Evolutionary conservation across 768 basidiomycete genomes (phyloP).

Genomic region (Pleurotus citrinopileatus): DNA sequence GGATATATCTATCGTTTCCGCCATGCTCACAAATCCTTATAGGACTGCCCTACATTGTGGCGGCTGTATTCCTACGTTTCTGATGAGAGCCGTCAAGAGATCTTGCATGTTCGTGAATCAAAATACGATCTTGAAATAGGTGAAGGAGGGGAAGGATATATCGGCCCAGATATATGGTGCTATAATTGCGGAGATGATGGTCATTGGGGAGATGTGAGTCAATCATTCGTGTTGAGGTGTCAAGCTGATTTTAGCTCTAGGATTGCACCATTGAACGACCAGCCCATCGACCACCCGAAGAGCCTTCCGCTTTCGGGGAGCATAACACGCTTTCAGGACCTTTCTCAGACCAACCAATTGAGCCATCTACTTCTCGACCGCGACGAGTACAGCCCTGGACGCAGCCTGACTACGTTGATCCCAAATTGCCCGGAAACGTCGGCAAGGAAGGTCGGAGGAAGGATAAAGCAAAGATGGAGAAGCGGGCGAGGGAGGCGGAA

Average conservation of each 20-base stretch:
- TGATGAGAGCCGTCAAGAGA: conserved; percentile 45
- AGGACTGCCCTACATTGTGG: conserved; percentile 88
- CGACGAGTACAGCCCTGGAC: conserved; percentile 44
- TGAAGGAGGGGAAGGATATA: conserved; percentile 76
- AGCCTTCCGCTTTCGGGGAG: conserved; percentile 66
- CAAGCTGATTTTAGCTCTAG: conserved; percentile 27
- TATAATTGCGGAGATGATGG: conserved; percentile 74
- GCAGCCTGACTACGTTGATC: conserved; percentile 19
- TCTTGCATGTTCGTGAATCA: conserved; percentile 43
- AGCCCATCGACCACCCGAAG: conserved; percentile 36
- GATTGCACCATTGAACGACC: conserved; percentile 51
- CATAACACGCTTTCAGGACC: conserved; percentile 64
- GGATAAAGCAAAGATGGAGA: conserved; percentile 52
- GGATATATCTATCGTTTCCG: neutral
- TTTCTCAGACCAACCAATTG: conserved; percentile 51
- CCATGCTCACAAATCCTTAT: neutral
- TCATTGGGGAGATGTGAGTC: conserved; percentile 77
- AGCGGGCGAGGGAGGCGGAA: conserved; percentile 38
- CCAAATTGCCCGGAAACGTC: conserved; percentile 46
- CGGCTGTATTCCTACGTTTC: conserved; percentile 72
- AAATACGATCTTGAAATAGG: conserved; percentile 53
- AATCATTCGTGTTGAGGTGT: neutral
- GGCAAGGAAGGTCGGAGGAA: conserved; percentile 65
- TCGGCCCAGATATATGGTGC: conserved; percentile 74
- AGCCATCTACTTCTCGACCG: conserved; percentile 22